These are phyloP conservation scores for Globisporangium barbulae DNA, from an alignment of 352 stramenopile species.

Conservation along the genomic window DNA sequence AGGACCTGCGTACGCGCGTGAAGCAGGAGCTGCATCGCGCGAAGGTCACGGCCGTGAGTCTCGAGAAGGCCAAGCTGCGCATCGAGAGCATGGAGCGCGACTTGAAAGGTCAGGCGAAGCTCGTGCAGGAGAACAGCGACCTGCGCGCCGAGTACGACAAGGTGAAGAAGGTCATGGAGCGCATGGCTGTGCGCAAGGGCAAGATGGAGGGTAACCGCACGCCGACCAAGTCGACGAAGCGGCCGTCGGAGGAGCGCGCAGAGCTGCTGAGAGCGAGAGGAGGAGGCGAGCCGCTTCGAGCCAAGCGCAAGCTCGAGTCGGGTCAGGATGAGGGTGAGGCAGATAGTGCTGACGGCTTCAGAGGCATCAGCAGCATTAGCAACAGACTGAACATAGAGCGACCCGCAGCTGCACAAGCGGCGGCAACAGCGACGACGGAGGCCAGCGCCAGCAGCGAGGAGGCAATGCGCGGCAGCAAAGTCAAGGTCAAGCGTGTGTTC, in stretches of 20 bases:
- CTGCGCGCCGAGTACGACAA: constrained; percentile 64
- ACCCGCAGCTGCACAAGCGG: background rate
- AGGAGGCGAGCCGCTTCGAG: constrained; percentile 5
- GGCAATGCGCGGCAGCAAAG: constrained; percentile 8
- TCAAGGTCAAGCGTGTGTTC: constrained; percentile 35
- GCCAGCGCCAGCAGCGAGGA: background rate
- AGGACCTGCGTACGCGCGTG: constrained; percentile 36
- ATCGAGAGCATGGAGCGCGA: constrained; percentile 36
- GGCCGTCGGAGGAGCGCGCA: constrained; percentile 6
- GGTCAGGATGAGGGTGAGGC: background rate
- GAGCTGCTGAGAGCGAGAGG: constrained; percentile 3
- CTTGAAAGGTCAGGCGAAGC: constrained; percentile 31
- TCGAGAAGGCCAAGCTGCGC: constrained; percentile 29
- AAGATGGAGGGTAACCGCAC: constrained; percentile 22
- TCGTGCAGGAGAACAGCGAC: constrained; percentile 45
- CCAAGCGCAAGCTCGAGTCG: constrained; percentile 18
- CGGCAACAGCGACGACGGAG: constrained; percentile 11
- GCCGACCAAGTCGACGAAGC: constrained; percentile 8
- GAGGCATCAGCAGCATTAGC: background rate
- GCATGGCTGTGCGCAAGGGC: constrained; percentile 36
- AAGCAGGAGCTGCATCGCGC: constrained; percentile 32
- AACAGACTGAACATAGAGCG: constrained; percentile 11
- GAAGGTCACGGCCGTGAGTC: constrained; percentile 18
- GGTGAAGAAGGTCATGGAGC: constrained; percentile 63
- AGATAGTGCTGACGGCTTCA: background rate